phyloP scores from a whole-genome alignment of 2,329 filamentous ascomycete genomes.

The Chaetomium strumarium region DNA sequence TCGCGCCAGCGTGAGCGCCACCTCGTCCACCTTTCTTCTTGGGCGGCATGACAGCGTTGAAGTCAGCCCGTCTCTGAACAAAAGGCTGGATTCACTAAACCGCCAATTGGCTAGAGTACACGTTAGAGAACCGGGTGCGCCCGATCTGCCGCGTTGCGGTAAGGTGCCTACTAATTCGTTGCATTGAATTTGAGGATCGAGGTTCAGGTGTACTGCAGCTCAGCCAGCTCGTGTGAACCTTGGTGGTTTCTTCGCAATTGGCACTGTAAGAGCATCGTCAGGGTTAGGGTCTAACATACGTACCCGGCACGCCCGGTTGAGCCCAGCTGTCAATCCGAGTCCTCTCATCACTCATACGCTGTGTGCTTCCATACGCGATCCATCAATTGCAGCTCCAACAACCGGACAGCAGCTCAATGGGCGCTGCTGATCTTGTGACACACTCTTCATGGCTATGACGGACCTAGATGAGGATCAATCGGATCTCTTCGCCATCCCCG shows the following conservation, averaged over 20 bases:
- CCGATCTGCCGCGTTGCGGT: neutral
- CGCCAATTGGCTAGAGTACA: no score
- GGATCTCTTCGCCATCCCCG: constrained; percentile 57
- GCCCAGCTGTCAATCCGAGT: no score
- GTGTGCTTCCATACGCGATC: no score
- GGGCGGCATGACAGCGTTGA: constrained; percentile 43
- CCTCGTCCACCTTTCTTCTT: constrained; percentile 62
- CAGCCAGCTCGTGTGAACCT: neutral
- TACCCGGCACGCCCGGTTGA: no score
- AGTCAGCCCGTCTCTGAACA: no score
- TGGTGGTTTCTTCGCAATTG: constrained; percentile 4
- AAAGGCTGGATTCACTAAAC: no score
- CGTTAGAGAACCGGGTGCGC: no score
- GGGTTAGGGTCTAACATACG: constrained; percentile 7
- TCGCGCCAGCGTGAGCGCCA: constrained; percentile 28
- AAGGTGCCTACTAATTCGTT: no score
- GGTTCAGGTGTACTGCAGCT: no score
- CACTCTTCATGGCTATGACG: constrained; percentile 28
- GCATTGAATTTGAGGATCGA: no score
- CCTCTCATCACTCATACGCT: no score
- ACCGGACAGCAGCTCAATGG: neutral
- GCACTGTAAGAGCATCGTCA: neutral
- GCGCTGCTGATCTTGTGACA: neutral
- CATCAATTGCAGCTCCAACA: neutral
- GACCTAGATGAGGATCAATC: constrained; percentile 38